Evolutionary conservation across 1,139 yeast species (phyloP).

Genomic region (Geotrichum citri-aurantii): DNA sequence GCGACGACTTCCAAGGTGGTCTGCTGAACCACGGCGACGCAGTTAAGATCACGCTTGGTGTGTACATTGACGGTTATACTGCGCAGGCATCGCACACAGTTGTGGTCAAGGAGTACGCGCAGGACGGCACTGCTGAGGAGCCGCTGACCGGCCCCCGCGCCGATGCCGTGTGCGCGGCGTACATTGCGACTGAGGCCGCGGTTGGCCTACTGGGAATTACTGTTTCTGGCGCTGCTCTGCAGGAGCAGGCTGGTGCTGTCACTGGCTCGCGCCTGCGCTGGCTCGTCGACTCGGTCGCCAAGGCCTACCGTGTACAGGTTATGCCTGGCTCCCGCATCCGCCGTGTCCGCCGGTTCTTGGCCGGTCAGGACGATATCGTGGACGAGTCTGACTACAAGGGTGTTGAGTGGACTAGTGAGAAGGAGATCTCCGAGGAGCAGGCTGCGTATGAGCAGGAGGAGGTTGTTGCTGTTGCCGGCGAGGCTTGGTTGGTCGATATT

Average conservation of each 20-base stretch:
- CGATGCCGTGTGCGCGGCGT: slow-evolving; percentile 84
- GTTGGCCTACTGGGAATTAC: slow-evolving; percentile 68
- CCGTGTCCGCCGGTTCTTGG: slow-evolving; percentile 84
- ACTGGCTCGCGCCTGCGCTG: slow-evolving; percentile 66
- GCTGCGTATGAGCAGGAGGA: slow-evolving; percentile 21
- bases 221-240: slow-evolving; percentile 56
- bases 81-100: slow-evolving; percentile 80
- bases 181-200: slow-evolving; percentile 80
- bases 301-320: slow-evolving; percentile 71
- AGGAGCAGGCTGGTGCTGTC: slow-evolving; percentile 46
- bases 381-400: slow-evolving; percentile 92
- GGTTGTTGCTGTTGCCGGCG: slow-evolving; percentile 50
- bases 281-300: slow-evolving; percentile 77
- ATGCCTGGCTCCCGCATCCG: slow-evolving; percentile 92
- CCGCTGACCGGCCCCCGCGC: slow-evolving; percentile 83
- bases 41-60: slow-evolving; percentile 71
- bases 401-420: slow-evolving; percentile 82
- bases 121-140: slow-evolving; percentile 47
- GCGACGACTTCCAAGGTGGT: slow-evolving; percentile 48
- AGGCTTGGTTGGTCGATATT: slow-evolving; percentile 79
- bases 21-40: slow-evolving; percentile 66
- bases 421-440: slow-evolving; percentile 45
- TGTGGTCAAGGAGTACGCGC: slow-evolving; percentile 57
- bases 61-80: slow-evolving; percentile 83
- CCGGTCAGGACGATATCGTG: slow-evolving; percentile 90